Base-by-base conservation (phyloP, 805 yeast genomes). In the Candida coquimbonensis region DNA sequence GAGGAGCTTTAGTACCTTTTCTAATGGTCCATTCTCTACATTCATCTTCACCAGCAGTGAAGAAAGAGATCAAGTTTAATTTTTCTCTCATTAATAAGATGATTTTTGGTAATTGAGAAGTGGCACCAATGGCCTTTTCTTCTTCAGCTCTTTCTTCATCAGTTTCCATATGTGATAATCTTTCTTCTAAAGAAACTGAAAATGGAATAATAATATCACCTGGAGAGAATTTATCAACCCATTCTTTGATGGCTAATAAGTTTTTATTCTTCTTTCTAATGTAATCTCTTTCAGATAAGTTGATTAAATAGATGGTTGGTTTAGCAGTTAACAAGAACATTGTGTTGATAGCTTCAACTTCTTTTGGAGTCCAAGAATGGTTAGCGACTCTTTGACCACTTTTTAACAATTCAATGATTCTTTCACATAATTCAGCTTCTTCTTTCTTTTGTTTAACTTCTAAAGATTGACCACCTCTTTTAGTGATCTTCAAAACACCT, bases 11-110 rank as follows among this genome's bases (percentile, higher is more conserved):
- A 40, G 91, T 85, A 57, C 95, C 95, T 56, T 75, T 73, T 69
- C 98, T 81, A 52, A 93, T 81, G 33, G 99, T 93, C 99, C 99
- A 93, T 69, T 95, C 97, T 67, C 97, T 84, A 42, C 90, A 96
- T 72, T 93, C 99, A 51, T 87, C 87, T 37, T 95, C 85, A 56
- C 99, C 99, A 63, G 93, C 83, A 33, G 99, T 93, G 78, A 88
- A 93, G 75, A 83, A 93, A 44, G 96, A 88, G 54, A 90, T 89
- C 66, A 93, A 80, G 54, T 85, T 84, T 49, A 90, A 75, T 50
- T 87, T 82, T 54, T 78, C 72, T 73, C 97, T 84, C 97, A 91
- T 90, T 53, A 87, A 73, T 53, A 80, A 74, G 57, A 91, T 81
- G 56, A 91, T 85, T 70, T 78, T 79, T 56, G 98, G 96, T 64